These are phyloP conservation scores for Apophysomyces trapeziformis DNA, from an alignment of 371 early-diverging fungal species.

Conservation along the genomic window DNA sequence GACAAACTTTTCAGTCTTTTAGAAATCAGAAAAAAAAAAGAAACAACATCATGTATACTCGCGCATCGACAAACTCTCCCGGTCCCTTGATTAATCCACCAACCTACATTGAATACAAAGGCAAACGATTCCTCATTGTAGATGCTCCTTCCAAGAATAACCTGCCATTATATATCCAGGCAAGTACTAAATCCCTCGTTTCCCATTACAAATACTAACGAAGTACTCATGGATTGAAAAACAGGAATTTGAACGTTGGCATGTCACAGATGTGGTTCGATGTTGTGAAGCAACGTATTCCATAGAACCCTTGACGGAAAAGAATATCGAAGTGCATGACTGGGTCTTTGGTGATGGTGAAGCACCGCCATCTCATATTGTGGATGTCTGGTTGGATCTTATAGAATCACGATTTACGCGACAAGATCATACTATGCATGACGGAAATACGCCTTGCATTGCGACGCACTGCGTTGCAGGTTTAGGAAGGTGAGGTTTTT, in stretches of 20 bases:
- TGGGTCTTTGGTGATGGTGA: slow-evolving; percentile 89
- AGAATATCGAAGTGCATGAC: slow-evolving; percentile 82
- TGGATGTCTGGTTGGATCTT: slow-evolving; percentile 79
- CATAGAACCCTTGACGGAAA: slow-evolving; percentile 58
- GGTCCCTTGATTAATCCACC: slow-evolving; percentile 55
- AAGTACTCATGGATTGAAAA: not conserved
- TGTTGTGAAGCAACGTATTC: slow-evolving; percentile 93
- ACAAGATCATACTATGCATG: slow-evolving; percentile 18
- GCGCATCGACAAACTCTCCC: slow-evolving; percentile 13
- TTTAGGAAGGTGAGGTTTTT: slow-evolving; percentile 65
- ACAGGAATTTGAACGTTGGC: slow-evolving; percentile 54
- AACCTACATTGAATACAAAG: slow-evolving; percentile 51
- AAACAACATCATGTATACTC: slow-evolving; percentile 17
- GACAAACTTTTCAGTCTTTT: not conserved
- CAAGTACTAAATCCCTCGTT: slow-evolving; percentile 12
- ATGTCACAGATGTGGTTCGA: slow-evolving; percentile 86
- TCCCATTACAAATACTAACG: no score
- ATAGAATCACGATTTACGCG: slow-evolving; percentile 60
- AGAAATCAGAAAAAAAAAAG: not conserved
- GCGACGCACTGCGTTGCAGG: slow-evolving; percentile 92
- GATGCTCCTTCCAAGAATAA: slow-evolving; percentile 58
- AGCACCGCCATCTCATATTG: slow-evolving; percentile 76
- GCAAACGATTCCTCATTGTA: slow-evolving; percentile 51
- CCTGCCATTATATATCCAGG: slow-evolving; percentile 50
- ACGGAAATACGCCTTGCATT: slow-evolving; percentile 55